Base-by-base conservation (phyloP, 1,139 yeast species). In the Lodderomyces oxycetoniae region DNA sequence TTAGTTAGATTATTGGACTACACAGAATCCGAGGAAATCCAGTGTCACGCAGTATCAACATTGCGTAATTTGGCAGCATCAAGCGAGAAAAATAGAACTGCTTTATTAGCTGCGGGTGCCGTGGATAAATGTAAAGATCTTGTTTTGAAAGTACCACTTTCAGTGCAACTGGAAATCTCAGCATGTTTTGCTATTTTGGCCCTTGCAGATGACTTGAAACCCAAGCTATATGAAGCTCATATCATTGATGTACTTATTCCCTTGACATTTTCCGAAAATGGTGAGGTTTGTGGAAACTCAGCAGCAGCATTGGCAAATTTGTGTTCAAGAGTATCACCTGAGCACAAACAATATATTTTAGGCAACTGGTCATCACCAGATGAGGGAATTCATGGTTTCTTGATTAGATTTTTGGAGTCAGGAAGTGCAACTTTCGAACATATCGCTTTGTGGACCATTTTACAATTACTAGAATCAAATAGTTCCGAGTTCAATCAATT, bases 161-260 rank as follows among this genome's bases (percentile, higher is more conserved):
- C 86, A 32, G 96, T 87, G 16, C 97, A 91, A 63, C 81, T 87
- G 64, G 99, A 93, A 61, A 89, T 91, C 44, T 83, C 95, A 26
- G 99, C 99, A 5, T 89, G 97, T 55, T 80, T 91, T 62, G 99
- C 99, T 3, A 95, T 91, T 35, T 73, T 91, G 46, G 98, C 98
- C 0, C 68, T 91, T 34, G 96, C 97, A 20, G 98, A 93, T 61
- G 96, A 88, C 52, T 76, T 94, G 49, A 93, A 91, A 63, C 77
- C 84, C 37, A 83, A 84, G 50, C 71, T 93, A 50, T 76, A 91
- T 46, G 86, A 86, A 43, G 73, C 89, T 48, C 91, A 88, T 36
- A 82, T 93, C 34, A 75, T 89, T 44, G 91, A 86, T 49, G 96
- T 88, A 27, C 74, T 91, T 43, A 82, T 91, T 43, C 97, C 97